Evolutionary conservation across 768 basidiomycete species (phyloP).

Genomic region (Rhodotorula taiwanensis): DNA sequence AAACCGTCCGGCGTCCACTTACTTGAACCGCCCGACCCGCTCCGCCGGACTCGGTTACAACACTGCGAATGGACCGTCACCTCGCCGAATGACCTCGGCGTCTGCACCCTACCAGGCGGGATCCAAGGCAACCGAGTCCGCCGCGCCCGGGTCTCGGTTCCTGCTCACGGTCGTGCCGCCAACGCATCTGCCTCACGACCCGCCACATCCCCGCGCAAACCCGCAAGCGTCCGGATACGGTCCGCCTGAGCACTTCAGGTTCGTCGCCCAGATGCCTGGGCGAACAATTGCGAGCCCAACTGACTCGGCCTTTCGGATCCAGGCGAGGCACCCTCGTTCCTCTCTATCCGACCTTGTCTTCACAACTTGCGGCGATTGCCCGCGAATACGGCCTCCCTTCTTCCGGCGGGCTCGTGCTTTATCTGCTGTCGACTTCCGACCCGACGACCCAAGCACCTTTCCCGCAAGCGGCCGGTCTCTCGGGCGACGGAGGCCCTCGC

Average conservation of each 20-base stretch:
- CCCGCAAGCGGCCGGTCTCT: slow-evolving; percentile 43
- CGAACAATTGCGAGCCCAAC: not conserved
- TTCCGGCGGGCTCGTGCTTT: slow-evolving; percentile 72
- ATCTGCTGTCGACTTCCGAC: slow-evolving; percentile 56
- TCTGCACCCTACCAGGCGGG: no score
- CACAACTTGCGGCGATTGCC: slow-evolving; percentile 78
- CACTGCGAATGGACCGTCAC: not conserved
- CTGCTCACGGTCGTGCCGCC: slow-evolving; percentile 82
- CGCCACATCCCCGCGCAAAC: slow-evolving; percentile 44
- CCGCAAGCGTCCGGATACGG: slow-evolving; percentile 48
- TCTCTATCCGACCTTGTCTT: slow-evolving; percentile 71
- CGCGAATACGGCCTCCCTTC: slow-evolving; percentile 88
- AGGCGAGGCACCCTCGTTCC: slow-evolving; percentile 78
- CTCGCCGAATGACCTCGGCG: not conserved
- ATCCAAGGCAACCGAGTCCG: no score
- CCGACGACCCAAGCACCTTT: slow-evolving; percentile 40
- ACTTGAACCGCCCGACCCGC: not conserved
- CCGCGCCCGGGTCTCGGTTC: slow-evolving; percentile 62
- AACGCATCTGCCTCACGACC: slow-evolving; percentile 57
- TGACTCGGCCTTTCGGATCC: slow-evolving; percentile 42
- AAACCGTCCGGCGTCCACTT: no score
- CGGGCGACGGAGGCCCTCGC: slow-evolving; percentile 57
- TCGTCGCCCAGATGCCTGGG: slow-evolving; percentile 47
- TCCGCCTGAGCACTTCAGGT: slow-evolving; percentile 38
- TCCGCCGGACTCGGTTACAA: not conserved